Base-by-base conservation (phyloP, 441 rosid genomes). In the Francoa sonchifolia region DNA sequence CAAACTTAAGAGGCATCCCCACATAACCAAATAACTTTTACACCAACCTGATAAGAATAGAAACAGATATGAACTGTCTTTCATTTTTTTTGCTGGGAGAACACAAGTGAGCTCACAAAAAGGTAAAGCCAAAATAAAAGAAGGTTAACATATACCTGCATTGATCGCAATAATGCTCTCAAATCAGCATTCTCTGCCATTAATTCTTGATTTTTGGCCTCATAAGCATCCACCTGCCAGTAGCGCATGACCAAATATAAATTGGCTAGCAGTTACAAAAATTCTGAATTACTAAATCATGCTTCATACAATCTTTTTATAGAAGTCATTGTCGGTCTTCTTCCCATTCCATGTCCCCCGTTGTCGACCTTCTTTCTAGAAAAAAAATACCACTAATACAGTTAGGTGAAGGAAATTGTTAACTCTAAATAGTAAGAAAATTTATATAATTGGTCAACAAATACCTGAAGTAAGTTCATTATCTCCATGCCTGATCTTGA, bases 271-370 rank as follows among this genome's bases (percentile, higher is more conserved):
- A 13, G 16, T 39, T 2, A 48, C 34, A 32, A 13, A 8, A 47
- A 20, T 31, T 4, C 33, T 15, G 45, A 27, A 44, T 1, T 49
- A 42, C 20, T 17, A 46, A 38, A 33, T 55, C 54, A 47, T 25
- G 22, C 19, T 47, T 41, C 83, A 8, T 67, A 86, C 99, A 57
- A 90, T 90, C 66, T 80, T 90, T 63, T 90, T 86, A 55, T 82
- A 80, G 67, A 86, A 86, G 51, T 90, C 99, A 48, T 81, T 86
- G 55, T 90, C 96, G 19, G 94, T 57, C 74, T 86, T 90, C 92
- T 83, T 86, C 58, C 95, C 99, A 18, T 80, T 86, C 99, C 99
- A 90, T 40, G 99, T 90, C 30, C 96, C 99, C 48, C 96, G 95
- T 47, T 86, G 99, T 59, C 95, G 67, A 43, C 99, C 95, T 79